Conservation (phyloP, 75 land plant species). For the Chamaecyparis obtusa region DNA sequence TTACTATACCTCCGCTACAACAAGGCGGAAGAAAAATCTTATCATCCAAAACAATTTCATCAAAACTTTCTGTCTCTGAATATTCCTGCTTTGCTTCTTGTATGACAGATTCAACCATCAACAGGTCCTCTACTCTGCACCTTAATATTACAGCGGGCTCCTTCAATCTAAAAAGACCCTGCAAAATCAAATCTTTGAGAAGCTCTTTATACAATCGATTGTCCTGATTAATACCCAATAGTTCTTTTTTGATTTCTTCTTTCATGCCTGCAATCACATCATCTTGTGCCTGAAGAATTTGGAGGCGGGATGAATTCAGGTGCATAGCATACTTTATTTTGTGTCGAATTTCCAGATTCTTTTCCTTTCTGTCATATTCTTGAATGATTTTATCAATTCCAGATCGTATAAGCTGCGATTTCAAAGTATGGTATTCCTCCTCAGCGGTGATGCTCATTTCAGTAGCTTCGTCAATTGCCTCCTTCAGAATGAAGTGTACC, state of each 20-base stretch:
- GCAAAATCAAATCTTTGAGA: neutral
- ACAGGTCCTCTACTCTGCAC: neutral
- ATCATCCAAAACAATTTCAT: neutral
- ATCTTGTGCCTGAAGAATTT: neutral
- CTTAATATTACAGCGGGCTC: neutral
- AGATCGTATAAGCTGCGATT: neutral
- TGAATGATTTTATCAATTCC: neutral
- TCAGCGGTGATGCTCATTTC: neutral
- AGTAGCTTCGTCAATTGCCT: neutral
- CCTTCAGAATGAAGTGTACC: neutral
- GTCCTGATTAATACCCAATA: neutral
- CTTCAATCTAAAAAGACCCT: neutral
- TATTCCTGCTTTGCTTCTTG: neutral
- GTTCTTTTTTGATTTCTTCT: neutral
- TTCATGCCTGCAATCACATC: neutral
- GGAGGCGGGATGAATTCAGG: neutral
- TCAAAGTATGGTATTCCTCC: neutral
- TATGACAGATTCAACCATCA: neutral
- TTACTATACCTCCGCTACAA: neutral
- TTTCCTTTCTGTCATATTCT: neutral
- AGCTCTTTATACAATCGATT: too few relatives aligned
- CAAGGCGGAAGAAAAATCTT: neutral
- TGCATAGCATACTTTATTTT: neutral
- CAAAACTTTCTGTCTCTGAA: neutral
- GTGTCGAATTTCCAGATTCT: neutral